Conservation (phyloP, 2,329 filamentous ascomycete species). For the Onygenales sp. region DNA sequence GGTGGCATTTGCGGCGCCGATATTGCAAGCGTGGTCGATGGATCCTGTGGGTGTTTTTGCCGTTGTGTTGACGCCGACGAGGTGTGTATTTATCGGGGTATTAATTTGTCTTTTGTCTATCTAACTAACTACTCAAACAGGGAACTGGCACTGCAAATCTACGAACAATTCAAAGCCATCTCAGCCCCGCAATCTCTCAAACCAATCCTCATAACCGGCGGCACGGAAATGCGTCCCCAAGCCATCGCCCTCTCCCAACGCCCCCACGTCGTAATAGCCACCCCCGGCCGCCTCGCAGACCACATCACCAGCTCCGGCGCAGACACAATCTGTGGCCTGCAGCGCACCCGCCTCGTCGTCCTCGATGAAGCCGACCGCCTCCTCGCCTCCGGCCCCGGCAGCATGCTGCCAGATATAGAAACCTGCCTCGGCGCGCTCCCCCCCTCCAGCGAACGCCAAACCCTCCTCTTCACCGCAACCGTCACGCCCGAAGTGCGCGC, state of each 20-base stretch:
- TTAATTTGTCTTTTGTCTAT: background rate
- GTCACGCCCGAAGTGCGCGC: slow-evolving; percentile 86
- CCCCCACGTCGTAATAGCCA: slow-evolving; percentile 90
- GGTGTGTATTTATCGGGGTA: slow-evolving; percentile 35
- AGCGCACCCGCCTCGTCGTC: slow-evolving; percentile 73
- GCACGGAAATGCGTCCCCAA: slow-evolving; percentile 84
- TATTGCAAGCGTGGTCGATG: slow-evolving; percentile 85
- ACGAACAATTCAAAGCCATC: slow-evolving; percentile 90
- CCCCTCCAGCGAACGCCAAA: slow-evolving; percentile 70
- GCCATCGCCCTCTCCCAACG: slow-evolving; percentile 71
- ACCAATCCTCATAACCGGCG: slow-evolving; percentile 80
- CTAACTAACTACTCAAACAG: slow-evolving; percentile 30
- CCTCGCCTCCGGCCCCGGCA: slow-evolving; percentile 63
- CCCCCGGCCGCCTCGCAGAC: slow-evolving; percentile 83
- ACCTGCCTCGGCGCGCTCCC: slow-evolving; percentile 78
- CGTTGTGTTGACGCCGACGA: slow-evolving; percentile 78
- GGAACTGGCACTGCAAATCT: slow-evolving; percentile 91
- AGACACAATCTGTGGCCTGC: slow-evolving; percentile 76
- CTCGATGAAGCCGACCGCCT: slow-evolving; percentile 93
- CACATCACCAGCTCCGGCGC: slow-evolving; percentile 86
- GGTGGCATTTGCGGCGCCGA: slow-evolving; percentile 87
- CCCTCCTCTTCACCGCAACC: slow-evolving; percentile 90
- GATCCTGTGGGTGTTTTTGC: slow-evolving; percentile 89
- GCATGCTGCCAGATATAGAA: slow-evolving; percentile 90
- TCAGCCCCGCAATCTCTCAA: slow-evolving; percentile 82